Conservation (phyloP, 2,329 filamentous ascomycete genomes). For the Aspergillus alliaceus region DNA sequence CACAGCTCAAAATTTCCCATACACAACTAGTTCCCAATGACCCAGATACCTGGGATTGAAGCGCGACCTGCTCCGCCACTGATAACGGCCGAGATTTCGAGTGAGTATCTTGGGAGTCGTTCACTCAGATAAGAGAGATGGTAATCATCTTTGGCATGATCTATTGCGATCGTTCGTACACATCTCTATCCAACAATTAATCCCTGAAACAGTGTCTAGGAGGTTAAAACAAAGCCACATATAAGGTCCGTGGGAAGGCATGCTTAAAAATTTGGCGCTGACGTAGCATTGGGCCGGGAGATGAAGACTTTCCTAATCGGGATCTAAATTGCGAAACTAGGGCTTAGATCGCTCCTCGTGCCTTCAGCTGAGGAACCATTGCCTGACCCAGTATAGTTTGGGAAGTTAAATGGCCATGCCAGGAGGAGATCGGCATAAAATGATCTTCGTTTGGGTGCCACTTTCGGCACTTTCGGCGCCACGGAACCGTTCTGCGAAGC, state of each 20-base stretch:
- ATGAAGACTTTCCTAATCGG: neutral
- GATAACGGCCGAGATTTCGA: slow-evolving; percentile 14
- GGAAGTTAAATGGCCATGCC: too few relatives aligned
- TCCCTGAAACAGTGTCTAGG: neutral
- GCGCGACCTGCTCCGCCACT: slow-evolving; percentile 8
- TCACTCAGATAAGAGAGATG: slow-evolving; percentile 16
- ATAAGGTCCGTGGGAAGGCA: neutral
- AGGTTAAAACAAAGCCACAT: neutral
- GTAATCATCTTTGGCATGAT: slow-evolving; percentile 13
- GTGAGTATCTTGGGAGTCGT: slow-evolving; percentile 9
- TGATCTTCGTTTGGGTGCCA: too few relatives aligned
- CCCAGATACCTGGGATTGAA: slow-evolving; percentile 13
- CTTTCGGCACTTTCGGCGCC: neutral
- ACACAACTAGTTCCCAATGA: slow-evolving; percentile 21
- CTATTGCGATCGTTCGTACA: slow-evolving; percentile 7
- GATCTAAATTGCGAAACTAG: neutral
- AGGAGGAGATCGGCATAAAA: too few relatives aligned
- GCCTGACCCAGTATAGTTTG: too few relatives aligned
- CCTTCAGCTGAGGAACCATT: neutral
- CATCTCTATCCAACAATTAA: too few relatives aligned
- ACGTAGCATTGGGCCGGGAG: neutral
- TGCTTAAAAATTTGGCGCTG: slow-evolving; percentile 1
- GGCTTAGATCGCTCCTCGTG: neutral
- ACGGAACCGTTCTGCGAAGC: neutral
- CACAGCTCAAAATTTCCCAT: slow-evolving; percentile 21